These are phyloP conservation scores for Diaporthe sp. DNA, from an alignment of 2,329 filamentous ascomycete genomes.

Conservation along the genomic window DNA sequence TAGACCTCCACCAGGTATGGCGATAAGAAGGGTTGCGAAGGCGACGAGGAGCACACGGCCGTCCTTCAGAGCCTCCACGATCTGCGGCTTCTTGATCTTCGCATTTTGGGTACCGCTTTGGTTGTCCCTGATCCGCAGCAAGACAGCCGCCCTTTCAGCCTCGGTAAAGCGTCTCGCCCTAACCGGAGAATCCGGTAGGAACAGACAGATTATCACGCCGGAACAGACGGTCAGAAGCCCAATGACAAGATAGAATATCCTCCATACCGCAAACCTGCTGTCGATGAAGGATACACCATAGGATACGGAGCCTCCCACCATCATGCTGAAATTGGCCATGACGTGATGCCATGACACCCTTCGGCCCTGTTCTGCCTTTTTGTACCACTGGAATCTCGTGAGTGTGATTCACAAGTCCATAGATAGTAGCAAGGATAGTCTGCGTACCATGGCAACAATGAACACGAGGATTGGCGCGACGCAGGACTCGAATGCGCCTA, in stretches of 20 bases:
- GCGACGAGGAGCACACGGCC: constrained; percentile 69
- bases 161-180: constrained; percentile 70
- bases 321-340: constrained; percentile 36
- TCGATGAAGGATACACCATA: constrained; percentile 35
- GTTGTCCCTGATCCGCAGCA: constrained; percentile 64
- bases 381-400: constrained; percentile 44
- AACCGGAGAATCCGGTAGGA: constrained; percentile 70
- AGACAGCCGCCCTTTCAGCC: constrained; percentile 65
- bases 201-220: constrained; percentile 64
- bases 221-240: constrained; percentile 43
- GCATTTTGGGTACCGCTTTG: constrained; percentile 65
- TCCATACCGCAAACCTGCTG: constrained; percentile 21
- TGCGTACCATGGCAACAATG: constrained; percentile 42
- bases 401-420: not conserved
- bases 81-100: constrained; percentile 60
- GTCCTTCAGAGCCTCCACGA: constrained; percentile 61
- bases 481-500: constrained; percentile 47
- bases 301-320: constrained; percentile 35
- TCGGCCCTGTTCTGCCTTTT: constrained; percentile 41
- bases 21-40: constrained; percentile 56
- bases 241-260: constrained; percentile 32
- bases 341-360: constrained; percentile 33
- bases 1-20: constrained; percentile 45
- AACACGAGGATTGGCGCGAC: constrained; percentile 47
- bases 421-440: not conserved